phyloP scores from a whole-genome alignment of 2,329 filamentous ascomycete genomes.

The Monosporascus cannonballus region DNA sequence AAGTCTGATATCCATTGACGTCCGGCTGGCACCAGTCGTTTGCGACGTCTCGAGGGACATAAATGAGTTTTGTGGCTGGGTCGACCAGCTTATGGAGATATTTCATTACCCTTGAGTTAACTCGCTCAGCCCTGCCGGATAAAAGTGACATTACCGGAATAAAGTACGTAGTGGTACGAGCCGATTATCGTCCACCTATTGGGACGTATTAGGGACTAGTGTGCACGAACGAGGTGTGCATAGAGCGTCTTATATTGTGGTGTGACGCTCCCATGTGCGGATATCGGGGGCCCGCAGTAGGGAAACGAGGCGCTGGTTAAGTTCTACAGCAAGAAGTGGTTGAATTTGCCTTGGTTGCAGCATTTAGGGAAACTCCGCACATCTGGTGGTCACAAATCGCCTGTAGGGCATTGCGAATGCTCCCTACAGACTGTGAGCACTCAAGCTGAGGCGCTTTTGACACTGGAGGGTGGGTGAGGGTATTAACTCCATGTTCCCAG shows the following conservation, averaged over 20 bases:
- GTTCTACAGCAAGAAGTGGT: conserved; percentile 4
- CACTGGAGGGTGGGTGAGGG: not conserved
- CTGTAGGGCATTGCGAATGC: conserved; percentile 38
- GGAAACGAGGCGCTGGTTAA: conserved; percentile 17
- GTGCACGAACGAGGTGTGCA: not conserved
- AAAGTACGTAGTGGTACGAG: conserved; percentile 52
- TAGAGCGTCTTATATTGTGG: conserved; percentile 22
- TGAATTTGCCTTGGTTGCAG: not conserved
- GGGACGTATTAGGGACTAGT: not conserved
- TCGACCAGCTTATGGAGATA: conserved; percentile 17
- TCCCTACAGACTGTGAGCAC: conserved; percentile 21
- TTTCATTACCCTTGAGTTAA: conserved; percentile 41
- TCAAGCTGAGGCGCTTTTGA: not conserved
- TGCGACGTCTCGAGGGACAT: conserved; percentile 10
- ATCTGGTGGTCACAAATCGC: conserved; percentile 29
- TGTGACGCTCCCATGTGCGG: conserved; percentile 19
- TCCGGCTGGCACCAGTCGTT: conserved; percentile 23
- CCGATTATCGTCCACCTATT: conserved; percentile 44
- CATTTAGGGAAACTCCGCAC: conserved; percentile 1
- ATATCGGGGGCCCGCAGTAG: conserved; percentile 20
- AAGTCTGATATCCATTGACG: conserved; percentile 15
- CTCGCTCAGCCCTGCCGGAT: conserved; percentile 39
- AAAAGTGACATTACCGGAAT: conserved; percentile 44
- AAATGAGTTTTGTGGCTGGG: conserved; percentile 14
- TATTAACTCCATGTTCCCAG: conserved; percentile 32